Percentiles rank a stretch among this genome's conserved stretches.
Conservation (phyloP, 257 asterid species). For the Ligustrum vulgare region DNA sequence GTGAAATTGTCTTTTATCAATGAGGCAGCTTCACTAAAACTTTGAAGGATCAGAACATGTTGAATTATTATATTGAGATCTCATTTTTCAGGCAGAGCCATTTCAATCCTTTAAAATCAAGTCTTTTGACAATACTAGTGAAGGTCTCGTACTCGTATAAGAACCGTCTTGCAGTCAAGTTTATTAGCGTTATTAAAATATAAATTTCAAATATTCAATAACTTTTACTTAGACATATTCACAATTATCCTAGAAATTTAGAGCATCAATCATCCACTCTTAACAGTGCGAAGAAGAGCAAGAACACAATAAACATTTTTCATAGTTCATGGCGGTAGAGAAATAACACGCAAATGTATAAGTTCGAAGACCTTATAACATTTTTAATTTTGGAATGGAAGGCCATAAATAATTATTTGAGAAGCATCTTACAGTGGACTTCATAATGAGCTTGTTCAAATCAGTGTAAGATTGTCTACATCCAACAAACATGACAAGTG, state of each 20-base stretch:
- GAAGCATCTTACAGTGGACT: too few species aligned
- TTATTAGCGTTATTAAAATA: too few species aligned
- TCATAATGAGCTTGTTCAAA: slow-evolving; percentile 89
- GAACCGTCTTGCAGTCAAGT: too few species aligned
- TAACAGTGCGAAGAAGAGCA: too few species aligned
- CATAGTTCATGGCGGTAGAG: not conserved
- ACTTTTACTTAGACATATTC: too few species aligned
- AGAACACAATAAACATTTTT: not conserved
- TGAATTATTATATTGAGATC: not conserved
- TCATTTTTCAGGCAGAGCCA: not conserved
- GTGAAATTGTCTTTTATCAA: not conserved
- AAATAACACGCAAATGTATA: not conserved
- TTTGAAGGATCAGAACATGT: not conserved
- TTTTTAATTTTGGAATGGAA: not conserved
- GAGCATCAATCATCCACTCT: too few species aligned
- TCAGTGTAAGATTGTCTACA: slow-evolving; percentile 96
- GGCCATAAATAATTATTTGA: too few species aligned
- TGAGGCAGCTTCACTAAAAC: not conserved
- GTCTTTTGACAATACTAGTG: not conserved
- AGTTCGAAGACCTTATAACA: not conserved
- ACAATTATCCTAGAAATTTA: too few species aligned
- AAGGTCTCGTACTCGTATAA: too few species aligned
- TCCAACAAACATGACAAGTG: slow-evolving; percentile 95
- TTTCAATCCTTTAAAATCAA: not conserved
- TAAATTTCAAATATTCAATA: too few species aligned